Percentiles rank a stretch among this genome's conserved stretches.
Conservation (phyloP, 257 asterid species). For the Euphrasia confusa region DNA sequence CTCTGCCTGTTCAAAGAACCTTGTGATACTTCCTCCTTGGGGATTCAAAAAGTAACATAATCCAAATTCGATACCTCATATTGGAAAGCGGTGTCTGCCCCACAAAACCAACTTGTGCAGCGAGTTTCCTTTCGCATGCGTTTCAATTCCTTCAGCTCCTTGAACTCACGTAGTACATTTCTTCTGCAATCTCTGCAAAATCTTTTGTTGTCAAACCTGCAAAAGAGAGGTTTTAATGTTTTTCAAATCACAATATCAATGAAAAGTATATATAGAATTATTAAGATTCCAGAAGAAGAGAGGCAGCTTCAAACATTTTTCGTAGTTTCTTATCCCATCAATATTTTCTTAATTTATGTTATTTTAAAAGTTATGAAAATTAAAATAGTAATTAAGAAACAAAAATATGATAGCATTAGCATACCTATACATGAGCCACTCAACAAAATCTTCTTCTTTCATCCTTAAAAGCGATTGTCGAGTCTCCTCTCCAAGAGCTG, state of each 20-base stretch:
- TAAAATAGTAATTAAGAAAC: conserved; percentile 7
- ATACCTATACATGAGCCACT: conserved; percentile 94
- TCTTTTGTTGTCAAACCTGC: conserved; percentile 97
- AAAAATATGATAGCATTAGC: conserved; percentile 12
- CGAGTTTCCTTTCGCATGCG: conserved; percentile 80
- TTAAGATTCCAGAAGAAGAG: not conserved
- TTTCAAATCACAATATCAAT: conserved; percentile 8
- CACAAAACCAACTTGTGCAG: conserved; percentile 95
- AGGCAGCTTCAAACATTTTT: not conserved
- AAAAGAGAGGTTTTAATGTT: conserved; percentile 22
- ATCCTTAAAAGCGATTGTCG: conserved; percentile 82
- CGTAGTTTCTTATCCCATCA: not conserved
- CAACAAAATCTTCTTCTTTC: conserved; percentile 98
- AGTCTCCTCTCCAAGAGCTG: conserved; percentile 97
- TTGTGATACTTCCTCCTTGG: conserved; percentile 66
- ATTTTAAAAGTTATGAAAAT: not conserved
- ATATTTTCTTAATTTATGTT: not conserved
- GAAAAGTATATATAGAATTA: not conserved
- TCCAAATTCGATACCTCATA: conserved; percentile 63
- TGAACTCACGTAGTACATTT: conserved; percentile 94
- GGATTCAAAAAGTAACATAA: conserved; percentile 20
- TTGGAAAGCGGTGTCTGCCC: conserved; percentile 88
- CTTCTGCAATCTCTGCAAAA: conserved; percentile 98
- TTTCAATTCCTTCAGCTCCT: conserved; percentile 91
- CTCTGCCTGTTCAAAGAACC: conserved; percentile 98